These are phyloP conservation scores for Angomonas ambiguus DNA, from an alignment of 208 protist genomes.

Conservation along the genomic window DNA sequence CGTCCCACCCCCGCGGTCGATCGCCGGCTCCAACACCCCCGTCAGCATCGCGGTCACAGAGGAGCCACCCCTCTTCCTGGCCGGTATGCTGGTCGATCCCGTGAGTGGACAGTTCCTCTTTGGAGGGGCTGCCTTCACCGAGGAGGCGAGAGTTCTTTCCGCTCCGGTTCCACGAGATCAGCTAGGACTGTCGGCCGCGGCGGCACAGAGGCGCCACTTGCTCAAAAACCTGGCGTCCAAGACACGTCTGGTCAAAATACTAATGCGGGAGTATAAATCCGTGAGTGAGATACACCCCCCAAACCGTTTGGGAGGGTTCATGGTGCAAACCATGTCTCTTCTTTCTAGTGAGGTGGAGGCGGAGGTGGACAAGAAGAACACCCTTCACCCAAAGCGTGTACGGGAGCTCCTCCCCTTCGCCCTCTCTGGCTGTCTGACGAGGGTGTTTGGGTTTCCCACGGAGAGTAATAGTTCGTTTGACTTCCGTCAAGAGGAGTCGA, in stretches of 20 bases:
- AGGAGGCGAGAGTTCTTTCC: slow-evolving; percentile 63
- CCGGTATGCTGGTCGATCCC: slow-evolving; percentile 65
- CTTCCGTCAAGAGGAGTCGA: neutral
- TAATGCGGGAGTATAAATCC: slow-evolving; percentile 72
- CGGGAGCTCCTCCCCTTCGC: slow-evolving; percentile 20
- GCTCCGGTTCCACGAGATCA: slow-evolving; percentile 8
- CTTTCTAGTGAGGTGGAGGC: slow-evolving; percentile 28
- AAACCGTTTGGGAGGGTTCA: slow-evolving; percentile 25
- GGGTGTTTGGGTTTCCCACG: slow-evolving; percentile 37
- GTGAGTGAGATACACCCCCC: slow-evolving; percentile 12
- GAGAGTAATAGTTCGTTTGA: neutral
- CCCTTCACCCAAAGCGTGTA: slow-evolving; percentile 28
- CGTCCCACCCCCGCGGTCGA: no score
- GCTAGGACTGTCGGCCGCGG: no score
- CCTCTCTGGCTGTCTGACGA: slow-evolving; percentile 28
- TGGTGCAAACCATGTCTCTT: slow-evolving; percentile 71
- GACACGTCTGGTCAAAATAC: slow-evolving; percentile 14
- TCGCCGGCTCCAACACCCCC: no score
- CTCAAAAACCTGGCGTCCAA: neutral
- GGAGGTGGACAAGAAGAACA: slow-evolving; percentile 32
- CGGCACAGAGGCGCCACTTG: neutral
- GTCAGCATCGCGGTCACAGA: slow-evolving; percentile 27
- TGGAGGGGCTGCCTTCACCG: slow-evolving; percentile 48
- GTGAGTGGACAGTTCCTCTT: slow-evolving; percentile 49
- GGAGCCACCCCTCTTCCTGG: slow-evolving; percentile 49